Evolutionary conservation across 2,329 filamentous ascomycete species (phyloP).

Genomic region (Epichloe typhina): DNA sequence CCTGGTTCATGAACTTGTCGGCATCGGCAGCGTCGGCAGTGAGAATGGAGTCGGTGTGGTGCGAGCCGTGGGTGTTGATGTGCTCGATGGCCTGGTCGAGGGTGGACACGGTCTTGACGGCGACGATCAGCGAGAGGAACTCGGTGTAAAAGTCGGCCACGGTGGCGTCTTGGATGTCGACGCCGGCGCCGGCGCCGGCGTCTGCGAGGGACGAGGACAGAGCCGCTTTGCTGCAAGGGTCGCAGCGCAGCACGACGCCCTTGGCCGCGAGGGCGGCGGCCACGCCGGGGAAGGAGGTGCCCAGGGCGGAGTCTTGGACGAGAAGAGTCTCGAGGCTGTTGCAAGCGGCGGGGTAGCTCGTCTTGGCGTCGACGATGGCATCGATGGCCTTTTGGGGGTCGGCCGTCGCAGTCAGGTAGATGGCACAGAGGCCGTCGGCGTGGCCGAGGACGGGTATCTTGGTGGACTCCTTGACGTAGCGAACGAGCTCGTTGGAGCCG

Average conservation of each 20-base stretch:
- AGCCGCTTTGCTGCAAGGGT: constrained; percentile 51
- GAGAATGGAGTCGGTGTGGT: constrained; percentile 87
- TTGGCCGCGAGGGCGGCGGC: constrained; percentile 61
- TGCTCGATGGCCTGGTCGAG: constrained; percentile 66
- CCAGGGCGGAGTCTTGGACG: constrained; percentile 59
- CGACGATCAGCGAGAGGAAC: constrained; percentile 72
- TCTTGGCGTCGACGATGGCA: constrained; percentile 84
- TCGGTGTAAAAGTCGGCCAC: constrained; percentile 75
- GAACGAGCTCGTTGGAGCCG: constrained; percentile 79
- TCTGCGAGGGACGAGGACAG: constrained; percentile 35
- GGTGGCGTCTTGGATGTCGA: constrained; percentile 48
- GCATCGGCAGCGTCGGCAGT: constrained; percentile 56
- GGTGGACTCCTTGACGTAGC: constrained; percentile 79
- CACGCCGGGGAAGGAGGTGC: constrained; percentile 53
- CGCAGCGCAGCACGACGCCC: constrained; percentile 75
- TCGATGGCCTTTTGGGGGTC: constrained; percentile 57
- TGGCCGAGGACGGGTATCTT: constrained; percentile 94
- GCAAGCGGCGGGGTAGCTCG: constrained; percentile 87
- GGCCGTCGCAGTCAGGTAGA: constrained; percentile 72
- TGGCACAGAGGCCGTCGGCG: constrained; percentile 81
- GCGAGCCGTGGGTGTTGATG: constrained; percentile 84
- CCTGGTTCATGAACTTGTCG: constrained; percentile 67
- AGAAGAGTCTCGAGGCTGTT: constrained; percentile 89
- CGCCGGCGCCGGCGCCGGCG: constrained; percentile 40
- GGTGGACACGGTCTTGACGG: constrained; percentile 63